Evolutionary conservation across 179 eudicot species (phyloP).

Genomic region (Silene noctiflora): DNA sequence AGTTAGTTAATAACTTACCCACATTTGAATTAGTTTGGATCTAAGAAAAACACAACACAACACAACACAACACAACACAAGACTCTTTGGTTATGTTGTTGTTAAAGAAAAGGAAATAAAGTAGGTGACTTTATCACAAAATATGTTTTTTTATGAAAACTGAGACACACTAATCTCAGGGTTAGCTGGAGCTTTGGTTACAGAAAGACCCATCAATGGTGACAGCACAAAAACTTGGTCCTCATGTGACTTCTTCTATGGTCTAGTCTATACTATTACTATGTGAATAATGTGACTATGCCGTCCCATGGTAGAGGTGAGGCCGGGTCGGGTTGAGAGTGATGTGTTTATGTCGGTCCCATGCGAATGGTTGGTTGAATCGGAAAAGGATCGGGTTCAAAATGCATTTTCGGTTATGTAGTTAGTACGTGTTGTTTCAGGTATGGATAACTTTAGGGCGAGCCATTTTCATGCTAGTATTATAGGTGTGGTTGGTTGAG

Average conservation of each 20-base stretch:
- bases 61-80: background rate
- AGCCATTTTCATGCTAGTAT: no score
- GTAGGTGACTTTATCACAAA: background rate
- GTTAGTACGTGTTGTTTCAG: no score
- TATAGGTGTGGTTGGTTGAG: no score
- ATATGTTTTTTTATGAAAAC: background rate
- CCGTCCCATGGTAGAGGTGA: no score
- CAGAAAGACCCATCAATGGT: background rate
- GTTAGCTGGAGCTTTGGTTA: background rate
- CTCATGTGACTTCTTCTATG: background rate
- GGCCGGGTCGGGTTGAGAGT: no score
- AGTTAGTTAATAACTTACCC: background rate
- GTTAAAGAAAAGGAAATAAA: constrained; percentile 1
- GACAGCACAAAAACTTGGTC: background rate
- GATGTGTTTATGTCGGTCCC: no score
- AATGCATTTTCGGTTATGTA: no score
- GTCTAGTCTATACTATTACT: background rate
- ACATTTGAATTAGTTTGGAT: background rate
- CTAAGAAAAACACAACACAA: background rate
- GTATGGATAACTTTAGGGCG: no score
- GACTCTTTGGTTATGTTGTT: background rate
- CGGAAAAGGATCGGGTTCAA: no score
- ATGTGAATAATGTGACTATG: background rate
- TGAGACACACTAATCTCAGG: background rate
- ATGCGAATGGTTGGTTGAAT: no score